Percentiles rank a stretch among this genome's conserved stretches.
Conservation (phyloP, 1,284 basidiomycete genomes). For the Ceratobasidium sp. region DNA sequence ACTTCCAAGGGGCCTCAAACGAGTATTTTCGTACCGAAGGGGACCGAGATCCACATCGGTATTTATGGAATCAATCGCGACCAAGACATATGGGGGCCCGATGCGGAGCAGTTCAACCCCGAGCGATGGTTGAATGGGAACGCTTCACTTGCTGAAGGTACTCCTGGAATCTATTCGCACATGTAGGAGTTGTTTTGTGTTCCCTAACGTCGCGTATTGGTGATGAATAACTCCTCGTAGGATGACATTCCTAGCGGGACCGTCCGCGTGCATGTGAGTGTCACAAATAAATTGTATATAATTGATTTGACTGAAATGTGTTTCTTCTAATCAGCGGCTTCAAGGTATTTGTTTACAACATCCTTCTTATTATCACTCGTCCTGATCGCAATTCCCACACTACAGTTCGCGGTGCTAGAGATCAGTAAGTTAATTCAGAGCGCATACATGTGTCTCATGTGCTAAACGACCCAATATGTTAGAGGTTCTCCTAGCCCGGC, state of each 20-base stretch:
- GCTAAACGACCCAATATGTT: neutral
- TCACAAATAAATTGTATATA: no score
- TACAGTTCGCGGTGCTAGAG: neutral
- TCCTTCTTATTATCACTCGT: no score
- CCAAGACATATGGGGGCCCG: neutral
- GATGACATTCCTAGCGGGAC: conserved; percentile 22
- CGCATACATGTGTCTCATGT: no score
- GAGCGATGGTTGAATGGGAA: conserved; percentile 9
- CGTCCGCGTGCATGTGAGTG: conserved; percentile 17
- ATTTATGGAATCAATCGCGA: conserved; percentile 1
- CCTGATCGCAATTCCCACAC: neutral
- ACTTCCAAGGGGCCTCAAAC: neutral
- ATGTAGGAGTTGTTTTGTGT: neutral
- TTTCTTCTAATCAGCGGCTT: no score
- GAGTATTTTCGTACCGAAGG: neutral
- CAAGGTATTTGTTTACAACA: no score
- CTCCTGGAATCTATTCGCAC: neutral
- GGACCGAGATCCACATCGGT: neutral
- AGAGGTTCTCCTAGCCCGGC: conserved; percentile 7
- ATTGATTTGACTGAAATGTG: no score
- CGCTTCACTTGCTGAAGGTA: neutral
- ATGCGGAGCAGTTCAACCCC: conserved; percentile 3
- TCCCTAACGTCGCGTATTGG: no score
- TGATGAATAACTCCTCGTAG: neutral
- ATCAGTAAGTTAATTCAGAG: conserved; percentile 12